Evolutionary conservation across 2,329 filamentous ascomycete genomes (phyloP).

Genomic region (Colletotrichum spinosum): DNA sequence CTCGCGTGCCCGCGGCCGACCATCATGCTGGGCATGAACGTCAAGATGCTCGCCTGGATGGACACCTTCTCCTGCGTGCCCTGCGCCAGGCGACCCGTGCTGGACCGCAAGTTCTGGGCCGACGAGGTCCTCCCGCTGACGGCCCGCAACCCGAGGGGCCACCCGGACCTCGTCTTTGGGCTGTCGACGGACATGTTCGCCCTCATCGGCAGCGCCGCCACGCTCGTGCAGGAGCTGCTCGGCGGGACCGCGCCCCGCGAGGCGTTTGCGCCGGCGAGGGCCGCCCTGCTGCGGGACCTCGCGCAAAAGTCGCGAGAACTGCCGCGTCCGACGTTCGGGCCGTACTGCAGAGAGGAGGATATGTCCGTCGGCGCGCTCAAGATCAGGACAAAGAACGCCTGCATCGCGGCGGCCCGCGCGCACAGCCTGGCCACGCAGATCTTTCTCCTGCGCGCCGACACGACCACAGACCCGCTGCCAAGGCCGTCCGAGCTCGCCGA

Average conservation of each 20-base stretch:
- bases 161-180: conserved; percentile 31
- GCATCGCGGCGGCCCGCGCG: conserved; percentile 19
- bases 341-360: background rate
- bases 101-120: conserved; percentile 20
- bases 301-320: background rate
- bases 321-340: background rate
- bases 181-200: conserved; percentile 19
- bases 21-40: conserved; percentile 22
- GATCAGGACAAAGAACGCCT: conserved; percentile 19
- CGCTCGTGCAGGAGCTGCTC: conserved; percentile 20
- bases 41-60: conserved; percentile 33
- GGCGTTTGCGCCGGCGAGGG: conserved; percentile 3
- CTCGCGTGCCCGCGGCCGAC: background rate
- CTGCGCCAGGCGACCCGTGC: conserved; percentile 13
- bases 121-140: background rate
- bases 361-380: background rate
- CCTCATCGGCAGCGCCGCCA: conserved; percentile 11
- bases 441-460: conserved; percentile 22
- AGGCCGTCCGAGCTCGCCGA: background rate
- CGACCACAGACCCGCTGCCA: background rate
- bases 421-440: conserved; percentile 27
- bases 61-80: conserved; percentile 27
- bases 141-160: background rate
- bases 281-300: conserved; percentile 9
- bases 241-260: background rate